Evolutionary conservation across 2,329 filamentous ascomycete genomes (phyloP), one percentile per base, ranked within the genome.

Genomic region (Pseudogymnoascus sp.): DNA sequence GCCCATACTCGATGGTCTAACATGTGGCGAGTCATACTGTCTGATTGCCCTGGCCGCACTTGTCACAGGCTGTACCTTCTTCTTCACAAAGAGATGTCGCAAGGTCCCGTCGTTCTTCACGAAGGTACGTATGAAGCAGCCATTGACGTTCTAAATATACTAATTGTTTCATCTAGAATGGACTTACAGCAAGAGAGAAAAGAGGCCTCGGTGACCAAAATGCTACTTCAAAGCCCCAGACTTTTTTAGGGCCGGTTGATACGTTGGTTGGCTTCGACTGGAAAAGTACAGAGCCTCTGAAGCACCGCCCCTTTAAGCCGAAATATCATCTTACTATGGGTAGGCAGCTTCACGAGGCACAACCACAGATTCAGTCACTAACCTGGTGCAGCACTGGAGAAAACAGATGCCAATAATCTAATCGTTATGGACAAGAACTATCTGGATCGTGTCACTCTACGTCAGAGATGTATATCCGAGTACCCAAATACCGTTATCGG

Each of bases 301-400:
- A 82, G 63, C 70, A 84, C 9, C 76, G 84, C 12, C 81, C 82
- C 0, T 86, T 86, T 72, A 86, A 84, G 70, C 79, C 82, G 4
- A 85, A 81, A 67, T 88, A 84, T 69, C 80, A 87, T 69, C 71
- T 88, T 60, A 86, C 84, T 5, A 88, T 88, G 85, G 81, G 84
- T 85, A 72, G 65, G 73, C 66, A 55, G 11, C 28, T 21, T 58
- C 21, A 1, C 23, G 7, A n/a, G 25, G 9, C 21, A 40, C 16
- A 2, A 33, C 14, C 21, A 11, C 5, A 21, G 25, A 31, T 1
- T 12, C 11, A 1, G 38, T 8, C 33, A 41, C 37, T 45, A n/a
- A 38, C 40, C 38, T 3, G 12, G 5, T 7, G 11, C 67, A 86
- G 83, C 78, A 3, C 75, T 87, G 23, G 78, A 84, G 68, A 81